Percentiles rank a stretch among this genome's conserved stretches.
Conservation (phyloP, 371 early-diverging fungal genomes). For the Batrachochytrium dendrobatidis region DNA sequence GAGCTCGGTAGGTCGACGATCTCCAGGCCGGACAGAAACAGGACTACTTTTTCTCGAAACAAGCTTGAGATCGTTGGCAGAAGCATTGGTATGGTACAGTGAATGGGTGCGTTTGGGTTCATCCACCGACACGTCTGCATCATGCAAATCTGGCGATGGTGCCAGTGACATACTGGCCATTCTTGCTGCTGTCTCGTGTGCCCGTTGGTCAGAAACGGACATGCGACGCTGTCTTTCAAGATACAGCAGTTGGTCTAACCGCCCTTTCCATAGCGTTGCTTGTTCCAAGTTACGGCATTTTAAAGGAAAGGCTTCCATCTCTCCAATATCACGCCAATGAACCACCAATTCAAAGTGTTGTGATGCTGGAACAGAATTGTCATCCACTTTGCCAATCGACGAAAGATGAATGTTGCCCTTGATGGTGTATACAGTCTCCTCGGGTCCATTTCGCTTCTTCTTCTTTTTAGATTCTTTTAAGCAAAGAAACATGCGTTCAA, state of each 20-base stretch:
- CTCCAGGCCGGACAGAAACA: background rate
- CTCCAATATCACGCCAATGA: constrained; percentile 60
- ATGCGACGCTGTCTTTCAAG: constrained; percentile 16
- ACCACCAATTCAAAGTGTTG: constrained; percentile 52
- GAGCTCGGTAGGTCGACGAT: too few relatives aligned
- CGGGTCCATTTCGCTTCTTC: constrained; percentile 37
- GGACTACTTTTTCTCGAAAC: background rate
- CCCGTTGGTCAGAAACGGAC: constrained; percentile 1
- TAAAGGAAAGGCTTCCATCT: constrained; percentile 73
- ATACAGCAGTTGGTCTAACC: constrained; percentile 53
- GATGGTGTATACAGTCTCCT: constrained; percentile 36
- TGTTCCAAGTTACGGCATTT: constrained; percentile 86
- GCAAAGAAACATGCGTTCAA: constrained; percentile 80
- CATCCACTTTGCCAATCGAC: constrained; percentile 68
- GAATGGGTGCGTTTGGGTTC: too few relatives aligned
- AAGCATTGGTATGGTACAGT: too few relatives aligned
- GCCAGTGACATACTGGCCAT: too few relatives aligned
- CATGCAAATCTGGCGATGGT: too few relatives aligned
- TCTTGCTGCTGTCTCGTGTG: background rate
- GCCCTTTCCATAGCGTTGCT: constrained; percentile 73
- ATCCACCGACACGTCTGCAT: too few relatives aligned
- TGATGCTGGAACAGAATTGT: constrained; percentile 53
- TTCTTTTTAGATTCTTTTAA: constrained; percentile 61
- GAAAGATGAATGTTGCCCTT: constrained; percentile 77
- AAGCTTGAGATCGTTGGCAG: background rate